Base-by-base conservation (phyloP, 768 basidiomycete genomes). In the Trametes cinnabarina region DNA sequence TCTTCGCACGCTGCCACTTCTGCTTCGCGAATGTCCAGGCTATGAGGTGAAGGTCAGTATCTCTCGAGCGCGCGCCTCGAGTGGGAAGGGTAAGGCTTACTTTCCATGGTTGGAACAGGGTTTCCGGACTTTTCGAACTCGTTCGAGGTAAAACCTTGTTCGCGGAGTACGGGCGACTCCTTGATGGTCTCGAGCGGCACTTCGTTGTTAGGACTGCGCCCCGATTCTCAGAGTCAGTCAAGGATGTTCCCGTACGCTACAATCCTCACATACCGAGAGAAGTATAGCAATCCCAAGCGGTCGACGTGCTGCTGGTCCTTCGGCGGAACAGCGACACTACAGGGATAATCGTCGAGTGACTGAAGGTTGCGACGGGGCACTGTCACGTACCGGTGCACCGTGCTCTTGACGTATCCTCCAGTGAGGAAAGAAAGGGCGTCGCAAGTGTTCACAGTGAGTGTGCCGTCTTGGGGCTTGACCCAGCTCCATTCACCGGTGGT, bases 1-100 rank as follows among this genome's bases (percentile, higher is more conserved):
- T 66, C 63, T 71, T 68, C 14, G 71, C 74, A 56, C 79, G 74
- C 69, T 82, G 80, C 80, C 80, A 82, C 59, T 74, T 78, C 65
- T 82, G 79, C 69, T 81, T 82, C 17, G 77, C 74, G 60, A 76
- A 75, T 19, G 76, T 78, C 73, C 77, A 82, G 56, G 78, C 79
- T 75, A 51, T 23, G 37, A 4, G 9, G 19, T 22, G 12, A 17
- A 23, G 42, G 7, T 7, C 6, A 8, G n/a, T n/a, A n/a, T n/a
- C n/a, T n/a, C n/a, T n/a, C n/a, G n/a, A n/a, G n/a, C n/a, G n/a
- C n/a, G n/a, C n/a, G n/a, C n/a, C n/a, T n/a, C n/a, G n/a, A n/a
- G n/a, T n/a, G n/a, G n/a, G n/a, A n/a, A 11, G 23, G 32, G 2
- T 12, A 9, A 12, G 1, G 46, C 69, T 46, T 23, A 73, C 75